Evolutionary conservation across 2,329 filamentous ascomycete species (phyloP).

Genomic region (Colletotrichum sp.): DNA sequence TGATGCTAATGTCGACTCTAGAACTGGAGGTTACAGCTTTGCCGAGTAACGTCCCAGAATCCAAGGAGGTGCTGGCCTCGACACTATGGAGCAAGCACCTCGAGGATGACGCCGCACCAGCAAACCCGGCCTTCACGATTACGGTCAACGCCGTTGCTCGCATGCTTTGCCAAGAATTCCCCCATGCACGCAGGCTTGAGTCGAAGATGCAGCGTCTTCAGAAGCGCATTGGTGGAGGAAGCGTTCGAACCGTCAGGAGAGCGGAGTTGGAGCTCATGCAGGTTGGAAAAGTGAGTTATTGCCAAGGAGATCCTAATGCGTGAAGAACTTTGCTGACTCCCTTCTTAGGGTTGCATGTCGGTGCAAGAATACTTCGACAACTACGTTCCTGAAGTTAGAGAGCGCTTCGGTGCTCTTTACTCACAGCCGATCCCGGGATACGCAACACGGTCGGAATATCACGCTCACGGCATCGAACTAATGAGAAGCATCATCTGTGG

Average conservation of each 20-base stretch:
- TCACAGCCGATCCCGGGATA: background rate
- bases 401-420: slow-evolving; percentile 51
- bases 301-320: slow-evolving; percentile 2
- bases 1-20: slow-evolving; percentile 25
- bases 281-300: slow-evolving; percentile 49
- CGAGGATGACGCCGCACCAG: slow-evolving; percentile 27
- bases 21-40: slow-evolving; percentile 53
- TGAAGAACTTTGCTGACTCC: slow-evolving; percentile 19
- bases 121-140: slow-evolving; percentile 36
- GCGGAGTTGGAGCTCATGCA: slow-evolving; percentile 58
- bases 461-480: slow-evolving; percentile 44
- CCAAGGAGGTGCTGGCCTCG: slow-evolving; percentile 42
- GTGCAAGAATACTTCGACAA: slow-evolving; percentile 41
- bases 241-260: slow-evolving; percentile 46
- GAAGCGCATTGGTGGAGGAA: slow-evolving; percentile 38
- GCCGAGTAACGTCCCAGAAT: slow-evolving; percentile 28
- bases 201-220: slow-evolving; percentile 38
- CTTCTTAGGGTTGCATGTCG: slow-evolving; percentile 39
- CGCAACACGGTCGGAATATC: slow-evolving; percentile 44
- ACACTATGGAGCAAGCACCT: slow-evolving; percentile 47
- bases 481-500: slow-evolving; percentile 43
- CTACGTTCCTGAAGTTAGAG: slow-evolving; percentile 46
- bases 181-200: slow-evolving; percentile 33
- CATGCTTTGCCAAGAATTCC: slow-evolving; percentile 38
- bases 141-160: slow-evolving; percentile 41